Evolutionary conservation across 805 yeast species (phyloP).

Genomic region (Yamadazyma takamatsuzukensis): DNA sequence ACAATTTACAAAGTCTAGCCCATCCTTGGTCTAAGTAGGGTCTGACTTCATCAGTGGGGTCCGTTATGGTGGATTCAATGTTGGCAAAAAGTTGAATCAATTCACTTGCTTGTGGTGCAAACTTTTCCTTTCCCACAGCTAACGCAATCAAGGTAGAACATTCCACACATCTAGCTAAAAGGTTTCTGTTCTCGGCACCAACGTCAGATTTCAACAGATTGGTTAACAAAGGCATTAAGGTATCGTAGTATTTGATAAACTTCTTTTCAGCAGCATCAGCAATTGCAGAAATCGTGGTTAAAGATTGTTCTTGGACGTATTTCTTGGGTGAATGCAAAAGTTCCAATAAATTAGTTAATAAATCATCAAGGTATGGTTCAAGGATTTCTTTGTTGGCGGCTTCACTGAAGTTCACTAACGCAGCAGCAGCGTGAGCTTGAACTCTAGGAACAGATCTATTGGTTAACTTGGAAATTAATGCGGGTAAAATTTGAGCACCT

Average conservation of each 20-base stretch:
- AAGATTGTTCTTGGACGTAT: slow-evolving; percentile 95
- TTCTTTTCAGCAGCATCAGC: slow-evolving; percentile 94
- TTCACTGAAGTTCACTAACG: slow-evolving; percentile 91
- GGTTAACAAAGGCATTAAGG: slow-evolving; percentile 84
- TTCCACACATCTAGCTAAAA: slow-evolving; percentile 92
- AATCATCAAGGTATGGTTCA: slow-evolving; percentile 87
- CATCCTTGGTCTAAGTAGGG: slow-evolving; percentile 90
- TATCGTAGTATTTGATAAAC: slow-evolving; percentile 88
- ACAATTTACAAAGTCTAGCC: slow-evolving; percentile 86
- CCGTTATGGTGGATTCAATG: slow-evolving; percentile 58
- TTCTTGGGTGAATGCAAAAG: slow-evolving; percentile 81
- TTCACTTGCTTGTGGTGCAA: slow-evolving; percentile 69
- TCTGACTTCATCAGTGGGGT: slow-evolving; percentile 84
- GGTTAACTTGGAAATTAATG: slow-evolving; percentile 76
- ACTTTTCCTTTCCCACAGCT: slow-evolving; percentile 92
- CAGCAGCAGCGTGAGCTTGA: slow-evolving; percentile 98
- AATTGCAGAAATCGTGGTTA: slow-evolving; percentile 93
- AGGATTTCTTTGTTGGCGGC: slow-evolving; percentile 81
- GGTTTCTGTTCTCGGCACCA: slow-evolving; percentile 70
- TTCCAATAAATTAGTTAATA: slow-evolving; percentile 69
- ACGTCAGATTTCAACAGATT: slow-evolving; percentile 76
- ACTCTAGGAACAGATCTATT: slow-evolving; percentile 80
- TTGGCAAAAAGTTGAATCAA: slow-evolving; percentile 66
- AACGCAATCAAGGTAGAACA: slow-evolving; percentile 91
- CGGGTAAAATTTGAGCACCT: slow-evolving; percentile 79